phyloP scores from a whole-genome alignment of 352 stramenopile species.

The Aphanomyces stellatus region DNA sequence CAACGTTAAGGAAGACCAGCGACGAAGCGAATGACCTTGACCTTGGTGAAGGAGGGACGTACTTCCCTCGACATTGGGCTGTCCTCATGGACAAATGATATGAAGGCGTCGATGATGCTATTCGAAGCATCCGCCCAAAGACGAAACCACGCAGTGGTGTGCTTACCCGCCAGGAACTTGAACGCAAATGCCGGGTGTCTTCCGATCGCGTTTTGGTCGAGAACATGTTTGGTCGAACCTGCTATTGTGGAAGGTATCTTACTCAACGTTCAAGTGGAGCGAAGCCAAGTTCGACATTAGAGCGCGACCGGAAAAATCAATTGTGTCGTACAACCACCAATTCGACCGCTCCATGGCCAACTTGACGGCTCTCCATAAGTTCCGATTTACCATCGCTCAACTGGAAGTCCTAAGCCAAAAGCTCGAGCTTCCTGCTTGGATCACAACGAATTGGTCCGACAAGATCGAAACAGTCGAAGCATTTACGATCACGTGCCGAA shows the following conservation, averaged over 20 bases:
- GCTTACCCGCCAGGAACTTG: not conserved
- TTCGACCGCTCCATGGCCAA: not conserved
- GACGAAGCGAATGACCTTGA: not conserved
- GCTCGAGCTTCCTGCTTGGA: not conserved
- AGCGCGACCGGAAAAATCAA: not conserved
- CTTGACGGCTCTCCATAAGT: not conserved
- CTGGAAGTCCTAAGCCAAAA: not conserved
- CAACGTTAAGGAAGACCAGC: not conserved
- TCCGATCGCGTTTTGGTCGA: not conserved
- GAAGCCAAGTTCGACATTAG: not conserved
- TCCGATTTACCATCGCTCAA: not conserved
- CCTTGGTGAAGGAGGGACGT: not conserved
- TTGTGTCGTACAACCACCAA: not conserved
- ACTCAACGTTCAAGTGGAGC: not conserved
- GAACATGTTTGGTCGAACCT: not conserved
- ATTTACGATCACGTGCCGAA: not conserved
- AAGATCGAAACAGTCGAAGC: not conserved
- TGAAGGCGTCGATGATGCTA: not conserved
- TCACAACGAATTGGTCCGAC: not conserved
- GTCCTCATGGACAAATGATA: conserved; percentile 16
- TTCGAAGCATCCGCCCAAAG: not conserved
- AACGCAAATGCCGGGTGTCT: not conserved
- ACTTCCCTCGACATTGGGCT: conserved; percentile 8
- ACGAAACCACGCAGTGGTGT: not conserved
- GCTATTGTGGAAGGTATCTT: not conserved